Evolutionary conservation across 192 early-diverging fungal genomes (phyloP), one percentile per base, ranked within the genome.

Genomic region (Rhizophagus prolifer): DNA sequence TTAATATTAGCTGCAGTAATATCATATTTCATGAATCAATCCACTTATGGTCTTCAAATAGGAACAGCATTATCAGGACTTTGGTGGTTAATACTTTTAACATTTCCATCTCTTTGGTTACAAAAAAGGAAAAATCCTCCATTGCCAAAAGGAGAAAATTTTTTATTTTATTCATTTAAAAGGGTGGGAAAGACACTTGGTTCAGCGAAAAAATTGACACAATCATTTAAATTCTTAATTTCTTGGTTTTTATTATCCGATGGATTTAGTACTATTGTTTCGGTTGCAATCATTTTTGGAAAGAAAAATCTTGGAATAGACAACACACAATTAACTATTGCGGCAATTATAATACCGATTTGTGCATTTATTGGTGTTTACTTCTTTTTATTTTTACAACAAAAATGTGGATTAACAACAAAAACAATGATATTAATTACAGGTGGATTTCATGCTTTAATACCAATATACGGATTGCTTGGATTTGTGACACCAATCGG

Each of bases 231-330:
- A 67, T 92, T 92, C 79, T 81, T 94, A 10, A 61, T 92, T 10
- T 84, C 90, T 6, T 94, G 90, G 87, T 93, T 92, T 76, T 82
- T 93, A 70, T 86, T 90, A 74, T 86, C 90, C 8, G 93, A 94
- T 66, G 90, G 84, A 5, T 85, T 87, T 47, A 89, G 78, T 44
- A 90, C 91, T 14, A 85, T 90, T 21, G 83, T 79, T 69, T 87
- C 85, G 16, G 82, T 88, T 62, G 86, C 86, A 47, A 84, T 86
- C 13, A 84, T 91, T 50, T 92, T 83, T 82, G 88, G 81, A 66
- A 89, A 85, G 67, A 82, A 82, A 14, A 81, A 85, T 46, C 84
- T 94, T 73, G 80, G 84, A 44, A 76, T 85, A 26, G 75, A 79
- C 34, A 81, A 84, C 47, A 83, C 79, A 8, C 76, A 85, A 34